A percentile compares a stretch with the other conserved stretches of the same genome.
These are phyloP conservation scores for Saitozyma sp. DNA, from an alignment of 768 basidiomycete genomes.

Conservation along the genomic window DNA sequence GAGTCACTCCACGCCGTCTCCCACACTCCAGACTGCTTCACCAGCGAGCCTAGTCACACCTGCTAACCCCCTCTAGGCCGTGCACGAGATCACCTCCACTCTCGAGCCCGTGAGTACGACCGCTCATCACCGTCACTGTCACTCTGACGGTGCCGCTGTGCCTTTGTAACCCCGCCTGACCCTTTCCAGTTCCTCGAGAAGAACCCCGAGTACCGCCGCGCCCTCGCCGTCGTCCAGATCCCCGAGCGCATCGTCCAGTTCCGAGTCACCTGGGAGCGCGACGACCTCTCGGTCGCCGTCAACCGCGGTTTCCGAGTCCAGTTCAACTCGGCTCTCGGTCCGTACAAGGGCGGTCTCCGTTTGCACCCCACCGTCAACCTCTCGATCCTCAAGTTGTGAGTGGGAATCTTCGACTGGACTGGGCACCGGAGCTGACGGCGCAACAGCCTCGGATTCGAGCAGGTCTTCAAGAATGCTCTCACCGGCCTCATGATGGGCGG, in stretches of 20 bases:
- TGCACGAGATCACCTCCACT: conserved; percentile 66
- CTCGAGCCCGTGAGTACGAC: conserved; percentile 56
- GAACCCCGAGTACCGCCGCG: conserved; percentile 68
- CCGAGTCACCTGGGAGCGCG: conserved; percentile 77
- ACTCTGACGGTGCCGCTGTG: background rate
- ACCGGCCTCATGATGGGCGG: conserved; percentile 76
- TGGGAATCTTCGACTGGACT: conserved; percentile 6
- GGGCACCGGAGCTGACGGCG: background rate
- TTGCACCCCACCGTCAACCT: conserved; percentile 78
- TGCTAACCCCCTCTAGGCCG: conserved; percentile 55
- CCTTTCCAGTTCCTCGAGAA: conserved; percentile 60
- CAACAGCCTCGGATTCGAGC: conserved; percentile 70
- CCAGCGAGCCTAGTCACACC: background rate
- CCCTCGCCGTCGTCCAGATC: conserved; percentile 63
- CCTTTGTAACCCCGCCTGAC: background rate
- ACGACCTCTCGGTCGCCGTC: conserved; percentile 65
- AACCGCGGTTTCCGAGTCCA: conserved; percentile 75
- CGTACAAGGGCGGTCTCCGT: conserved; percentile 76
- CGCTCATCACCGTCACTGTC: background rate
- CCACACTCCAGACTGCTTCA: background rate
- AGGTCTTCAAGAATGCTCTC: conserved; percentile 77
- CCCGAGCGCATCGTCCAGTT: conserved; percentile 61
- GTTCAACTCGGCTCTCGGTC: conserved; percentile 75
- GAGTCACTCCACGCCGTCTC: background rate
- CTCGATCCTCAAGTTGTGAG: conserved; percentile 72